These are phyloP conservation scores for Lepidium aucheri DNA, from an alignment of 345 rosid species.

Conservation along the genomic window DNA sequence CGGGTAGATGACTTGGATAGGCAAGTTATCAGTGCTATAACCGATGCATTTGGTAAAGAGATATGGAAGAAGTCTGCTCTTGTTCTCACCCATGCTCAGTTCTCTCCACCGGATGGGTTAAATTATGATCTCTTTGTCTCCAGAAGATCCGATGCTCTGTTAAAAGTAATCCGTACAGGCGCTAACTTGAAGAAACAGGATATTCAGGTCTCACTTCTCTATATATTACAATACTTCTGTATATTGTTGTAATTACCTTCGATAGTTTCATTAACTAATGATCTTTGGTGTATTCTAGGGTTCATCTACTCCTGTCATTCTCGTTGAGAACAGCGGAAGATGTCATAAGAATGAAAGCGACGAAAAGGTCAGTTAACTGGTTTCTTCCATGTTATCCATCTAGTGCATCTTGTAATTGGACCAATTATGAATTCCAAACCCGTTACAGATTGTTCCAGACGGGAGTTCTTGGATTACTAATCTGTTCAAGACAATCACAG, in stretches of 20 bases:
- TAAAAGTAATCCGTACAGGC: constrained; percentile 46
- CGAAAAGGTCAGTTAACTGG: constrained; percentile 39
- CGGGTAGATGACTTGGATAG: constrained; percentile 78
- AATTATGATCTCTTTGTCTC: constrained; percentile 53
- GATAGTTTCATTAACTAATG: background rate
- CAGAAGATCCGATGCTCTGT: constrained; percentile 65
- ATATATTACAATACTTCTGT: background rate
- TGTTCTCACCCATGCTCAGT: constrained; percentile 87
- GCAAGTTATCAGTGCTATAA: constrained; percentile 62
- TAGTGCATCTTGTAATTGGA: background rate
- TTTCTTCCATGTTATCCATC: background rate
- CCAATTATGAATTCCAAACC: background rate
- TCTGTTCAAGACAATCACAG: constrained; percentile 34
- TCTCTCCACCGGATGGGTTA: constrained; percentile 74
- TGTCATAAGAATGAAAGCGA: constrained; percentile 50
- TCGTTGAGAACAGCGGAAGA: constrained; percentile 61
- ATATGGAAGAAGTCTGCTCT: constrained; percentile 72
- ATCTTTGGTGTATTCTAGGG: constrained; percentile 16
- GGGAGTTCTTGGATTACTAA: constrained; percentile 49
- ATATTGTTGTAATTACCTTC: background rate
- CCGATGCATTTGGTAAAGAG: constrained; percentile 75
- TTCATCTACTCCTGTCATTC: constrained; percentile 35
- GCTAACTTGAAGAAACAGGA: constrained; percentile 47
- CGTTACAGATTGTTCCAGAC: constrained; percentile 43
- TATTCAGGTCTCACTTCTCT: constrained; percentile 18